Evolutionary conservation across 805 yeast species (phyloP).

Genomic region (Spathaspora arborariae): DNA sequence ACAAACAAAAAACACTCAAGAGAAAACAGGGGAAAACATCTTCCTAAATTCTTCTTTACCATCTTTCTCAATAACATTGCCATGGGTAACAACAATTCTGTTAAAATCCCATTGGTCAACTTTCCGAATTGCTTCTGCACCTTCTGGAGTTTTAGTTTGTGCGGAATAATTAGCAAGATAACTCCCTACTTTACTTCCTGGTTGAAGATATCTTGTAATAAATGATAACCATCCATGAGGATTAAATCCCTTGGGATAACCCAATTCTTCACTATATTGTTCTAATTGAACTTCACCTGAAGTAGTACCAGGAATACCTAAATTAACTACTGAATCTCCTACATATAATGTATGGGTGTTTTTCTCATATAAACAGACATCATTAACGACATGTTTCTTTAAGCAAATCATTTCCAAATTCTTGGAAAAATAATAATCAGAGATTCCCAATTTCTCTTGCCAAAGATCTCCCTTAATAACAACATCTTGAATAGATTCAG

Average conservation of each 20-base stretch:
- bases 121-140: not conserved
- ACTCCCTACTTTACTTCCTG: slow-evolving; percentile 32
- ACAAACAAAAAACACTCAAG: not conserved
- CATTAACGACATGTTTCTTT: slow-evolving; percentile 49
- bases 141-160: not conserved
- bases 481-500: slow-evolving; percentile 25
- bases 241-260: slow-evolving; percentile 34
- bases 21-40: not conserved
- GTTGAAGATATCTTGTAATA: slow-evolving; percentile 31
- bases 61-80: slow-evolving; percentile 44
- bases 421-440: slow-evolving; percentile 25
- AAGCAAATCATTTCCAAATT: slow-evolving; percentile 47
- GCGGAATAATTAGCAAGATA: not conserved
- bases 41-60: slow-evolving; percentile 16
- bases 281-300: slow-evolving; percentile 15
- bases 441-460: slow-evolving; percentile 23
- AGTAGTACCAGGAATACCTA: slow-evolving; percentile 26
- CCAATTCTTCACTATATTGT: slow-evolving; percentile 35
- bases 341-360: slow-evolving; percentile 42
- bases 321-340: slow-evolving; percentile 55
- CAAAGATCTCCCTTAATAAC: slow-evolving; percentile 11
- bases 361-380: slow-evolving; percentile 44
- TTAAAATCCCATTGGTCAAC: slow-evolving; percentile 36
- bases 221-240: slow-evolving; percentile 41
- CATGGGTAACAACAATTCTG: slow-evolving; percentile 49